phyloP scores from a whole-genome alignment of 179 eudicot species.

The Silene noctiflora region DNA sequence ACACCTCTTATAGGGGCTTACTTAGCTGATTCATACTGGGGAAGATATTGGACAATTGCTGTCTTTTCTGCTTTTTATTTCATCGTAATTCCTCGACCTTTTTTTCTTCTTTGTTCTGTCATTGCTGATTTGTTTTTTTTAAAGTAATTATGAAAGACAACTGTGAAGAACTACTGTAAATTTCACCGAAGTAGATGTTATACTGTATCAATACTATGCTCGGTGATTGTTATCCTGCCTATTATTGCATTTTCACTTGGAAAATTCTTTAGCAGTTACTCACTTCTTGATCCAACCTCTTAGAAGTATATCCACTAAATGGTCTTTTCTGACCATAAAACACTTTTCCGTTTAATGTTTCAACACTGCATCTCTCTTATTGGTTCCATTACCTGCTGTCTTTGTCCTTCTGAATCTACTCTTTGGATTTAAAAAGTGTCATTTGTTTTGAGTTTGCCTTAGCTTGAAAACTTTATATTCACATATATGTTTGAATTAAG shows the following conservation, averaged over 20 bases:
- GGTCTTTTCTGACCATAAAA: background rate
- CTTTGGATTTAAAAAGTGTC: background rate
- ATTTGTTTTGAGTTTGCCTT: background rate
- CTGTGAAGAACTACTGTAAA: background rate
- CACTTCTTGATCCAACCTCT: background rate
- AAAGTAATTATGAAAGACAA: background rate
- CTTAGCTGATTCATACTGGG: slow-evolving; percentile 38
- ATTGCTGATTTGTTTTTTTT: background rate
- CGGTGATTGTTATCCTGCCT: background rate
- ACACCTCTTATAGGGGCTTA: slow-evolving; percentile 35
- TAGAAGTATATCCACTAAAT: background rate
- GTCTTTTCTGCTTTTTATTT: slow-evolving; percentile 31
- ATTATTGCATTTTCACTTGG: background rate
- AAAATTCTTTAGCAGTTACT: background rate
- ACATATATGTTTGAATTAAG: background rate
- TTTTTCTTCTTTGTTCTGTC: background rate
- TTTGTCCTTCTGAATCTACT: background rate
- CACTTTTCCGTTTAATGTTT: background rate
- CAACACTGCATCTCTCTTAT: background rate
- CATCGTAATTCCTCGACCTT: slow-evolving; percentile 11
- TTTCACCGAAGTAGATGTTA: background rate
- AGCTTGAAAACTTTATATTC: background rate
- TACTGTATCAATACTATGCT: background rate
- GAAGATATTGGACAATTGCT: slow-evolving; percentile 38
- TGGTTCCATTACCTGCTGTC: background rate